Conservation (phyloP, 192 early-diverging fungal genomes). For the Backusella westeae region DNA sequence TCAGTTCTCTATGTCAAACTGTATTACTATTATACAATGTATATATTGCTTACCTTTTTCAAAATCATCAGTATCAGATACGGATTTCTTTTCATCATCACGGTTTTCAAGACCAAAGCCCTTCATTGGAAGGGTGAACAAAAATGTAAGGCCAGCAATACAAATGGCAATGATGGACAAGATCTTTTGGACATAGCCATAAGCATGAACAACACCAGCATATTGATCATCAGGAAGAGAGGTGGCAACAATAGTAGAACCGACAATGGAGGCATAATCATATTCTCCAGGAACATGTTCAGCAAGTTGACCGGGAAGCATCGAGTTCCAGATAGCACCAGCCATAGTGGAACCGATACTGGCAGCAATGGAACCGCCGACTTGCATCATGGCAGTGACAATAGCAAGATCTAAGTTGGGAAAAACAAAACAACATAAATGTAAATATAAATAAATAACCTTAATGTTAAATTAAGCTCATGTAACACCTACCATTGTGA, state of each 20-base stretch:
- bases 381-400: conserved; percentile 34
- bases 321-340: conserved; percentile 23
- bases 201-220: conserved; percentile 22
- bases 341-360: conserved; percentile 30
- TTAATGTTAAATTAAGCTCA: not conserved
- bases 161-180: conserved; percentile 17
- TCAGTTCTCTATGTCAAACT: not conserved
- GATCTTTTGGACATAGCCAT: conserved; percentile 22
- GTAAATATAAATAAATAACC: not conserved
- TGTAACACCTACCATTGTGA: conserved; percentile 16
- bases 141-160: conserved; percentile 12
- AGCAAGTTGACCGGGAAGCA: conserved; percentile 19
- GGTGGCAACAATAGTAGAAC: not conserved
- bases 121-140: conserved; percentile 21
- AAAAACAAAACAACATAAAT: not conserved
- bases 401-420: conserved; percentile 26
- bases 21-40: not conserved
- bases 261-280: conserved; percentile 6
- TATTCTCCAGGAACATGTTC: conserved; percentile 31
- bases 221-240: conserved; percentile 18
- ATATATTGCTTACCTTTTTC: not conserved
- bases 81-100: not conserved
- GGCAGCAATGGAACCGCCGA: conserved; percentile 16
- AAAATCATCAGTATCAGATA: not conserved
- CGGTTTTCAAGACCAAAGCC: conserved; percentile 15